Evolutionary conservation across 495 filamentous ascomycete genomes (phyloP).

Genomic region (Pseudevernia furfuracea): DNA sequence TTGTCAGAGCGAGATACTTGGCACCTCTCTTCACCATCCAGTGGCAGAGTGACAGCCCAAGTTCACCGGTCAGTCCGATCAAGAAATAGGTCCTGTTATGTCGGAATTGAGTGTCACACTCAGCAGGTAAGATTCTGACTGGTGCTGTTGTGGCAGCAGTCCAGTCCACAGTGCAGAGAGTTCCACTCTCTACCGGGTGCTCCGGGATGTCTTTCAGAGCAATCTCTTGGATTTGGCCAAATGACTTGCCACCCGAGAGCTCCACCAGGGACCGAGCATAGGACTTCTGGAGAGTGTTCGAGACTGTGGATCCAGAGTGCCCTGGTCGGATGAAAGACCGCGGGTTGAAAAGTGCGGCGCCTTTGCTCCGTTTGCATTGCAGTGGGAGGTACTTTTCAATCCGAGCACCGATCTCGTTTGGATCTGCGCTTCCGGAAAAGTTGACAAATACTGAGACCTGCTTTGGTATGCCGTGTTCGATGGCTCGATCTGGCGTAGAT

Average conservation of each 20-base stretch:
- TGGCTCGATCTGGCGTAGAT: not conserved
- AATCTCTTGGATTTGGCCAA: not conserved
- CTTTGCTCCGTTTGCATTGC: not conserved
- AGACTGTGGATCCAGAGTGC: not conserved
- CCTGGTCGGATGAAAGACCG: not conserved
- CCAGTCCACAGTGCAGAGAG: not conserved
- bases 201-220: not conserved
- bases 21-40: slow-evolving; percentile 52
- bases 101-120: not conserved
- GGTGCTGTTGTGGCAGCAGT: not conserved
- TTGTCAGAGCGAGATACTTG: slow-evolving; percentile 46
- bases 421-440: not conserved
- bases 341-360: not conserved
- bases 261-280: not conserved
- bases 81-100: slow-evolving; percentile 47
- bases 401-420: not conserved
- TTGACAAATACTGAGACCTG: not conserved
- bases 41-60: slow-evolving; percentile 51
- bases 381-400: not conserved
- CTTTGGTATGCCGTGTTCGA: not conserved
- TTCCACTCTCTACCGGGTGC: not conserved
- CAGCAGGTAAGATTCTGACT: not conserved
- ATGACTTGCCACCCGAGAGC: not conserved
- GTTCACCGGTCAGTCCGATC: slow-evolving; percentile 49
- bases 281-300: not conserved